A percentile compares a stretch with the other conserved stretches of the same genome.
Evolutionary conservation across 2,329 filamentous ascomycete genomes (phyloP).

Genomic region (Hypomyces rosellus): DNA sequence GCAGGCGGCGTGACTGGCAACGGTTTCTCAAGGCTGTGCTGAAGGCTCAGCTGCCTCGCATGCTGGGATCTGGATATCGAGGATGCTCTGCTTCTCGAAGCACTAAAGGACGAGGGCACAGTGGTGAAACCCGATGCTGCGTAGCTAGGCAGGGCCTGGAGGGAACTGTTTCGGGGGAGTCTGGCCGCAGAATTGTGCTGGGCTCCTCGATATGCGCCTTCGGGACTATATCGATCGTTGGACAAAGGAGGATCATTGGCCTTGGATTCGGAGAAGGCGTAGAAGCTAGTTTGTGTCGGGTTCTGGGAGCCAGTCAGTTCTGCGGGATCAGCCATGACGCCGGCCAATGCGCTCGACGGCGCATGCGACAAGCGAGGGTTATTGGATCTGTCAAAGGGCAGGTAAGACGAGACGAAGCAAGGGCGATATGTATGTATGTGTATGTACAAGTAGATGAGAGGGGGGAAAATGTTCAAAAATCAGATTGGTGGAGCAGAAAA

Average conservation of each 20-base stretch:
- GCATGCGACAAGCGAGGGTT: not conserved
- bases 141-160: slow-evolving; percentile 8
- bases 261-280: slow-evolving; percentile 39
- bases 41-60: slow-evolving; percentile 49
- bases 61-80: slow-evolving; percentile 29
- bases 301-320: slow-evolving; percentile 29
- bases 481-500: not conserved
- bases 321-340: slow-evolving; percentile 21
- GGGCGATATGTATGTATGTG: not conserved
- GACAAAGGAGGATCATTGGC: slow-evolving; percentile 31
- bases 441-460: no score
- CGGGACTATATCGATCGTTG: slow-evolving; percentile 32
- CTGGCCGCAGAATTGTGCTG: slow-evolving; percentile 40
- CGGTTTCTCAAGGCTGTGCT: slow-evolving; percentile 53
- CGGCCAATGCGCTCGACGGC: slow-evolving; percentile 9
- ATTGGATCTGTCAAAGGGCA: not conserved
- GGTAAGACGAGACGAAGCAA: not conserved
- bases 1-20: slow-evolving; percentile 45
- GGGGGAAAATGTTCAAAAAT: not conserved
- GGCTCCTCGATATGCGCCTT: slow-evolving; percentile 47
- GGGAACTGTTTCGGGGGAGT: slow-evolving; percentile 38
- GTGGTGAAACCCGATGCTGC: not conserved
- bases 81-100: slow-evolving; percentile 8
- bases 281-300: slow-evolving; percentile 24
- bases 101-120: not conserved